These are phyloP conservation scores for Linnemannia hyalina DNA, from an alignment of 192 early-diverging fungal genomes.

Conservation along the genomic window DNA sequence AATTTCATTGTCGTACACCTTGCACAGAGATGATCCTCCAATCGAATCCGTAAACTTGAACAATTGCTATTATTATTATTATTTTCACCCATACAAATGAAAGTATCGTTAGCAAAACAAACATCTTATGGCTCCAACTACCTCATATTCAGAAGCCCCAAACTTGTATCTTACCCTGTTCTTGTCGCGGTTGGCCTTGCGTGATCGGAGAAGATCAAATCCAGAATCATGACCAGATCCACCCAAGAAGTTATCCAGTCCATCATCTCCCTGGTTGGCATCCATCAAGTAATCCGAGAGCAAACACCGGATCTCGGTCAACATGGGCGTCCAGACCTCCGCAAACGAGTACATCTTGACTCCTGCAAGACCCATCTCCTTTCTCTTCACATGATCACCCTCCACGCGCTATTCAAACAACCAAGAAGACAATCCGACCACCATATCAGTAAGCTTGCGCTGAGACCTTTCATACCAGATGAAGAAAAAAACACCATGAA, in stretches of 20 bases:
- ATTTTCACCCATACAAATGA: background rate
- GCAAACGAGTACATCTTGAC: slow-evolving; percentile 61
- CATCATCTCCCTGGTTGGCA: slow-evolving; percentile 31
- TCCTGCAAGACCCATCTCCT: slow-evolving; percentile 30
- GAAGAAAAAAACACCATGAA: background rate
- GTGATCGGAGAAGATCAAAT: slow-evolving; percentile 31
- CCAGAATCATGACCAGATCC: slow-evolving; percentile 20
- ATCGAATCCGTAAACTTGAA: slow-evolving; percentile 57
- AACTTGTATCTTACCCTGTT: slow-evolving; percentile 26
- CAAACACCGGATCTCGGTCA: slow-evolving; percentile 56
- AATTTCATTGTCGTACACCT: slow-evolving; percentile 40
- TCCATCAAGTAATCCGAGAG: slow-evolving; percentile 55
- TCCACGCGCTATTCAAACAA: slow-evolving; percentile 36
- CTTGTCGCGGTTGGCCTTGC: slow-evolving; percentile 40
- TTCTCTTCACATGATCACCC: slow-evolving; percentile 36
- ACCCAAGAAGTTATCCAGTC: slow-evolving; percentile 31
- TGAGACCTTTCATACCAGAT: background rate
- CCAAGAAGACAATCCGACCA: background rate
- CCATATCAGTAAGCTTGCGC: background rate
- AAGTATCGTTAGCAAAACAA: background rate
- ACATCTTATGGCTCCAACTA: no score
- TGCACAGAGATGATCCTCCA: slow-evolving; percentile 38
- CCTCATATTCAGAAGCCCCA: background rate
- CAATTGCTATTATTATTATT: slow-evolving; percentile 27
- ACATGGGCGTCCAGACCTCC: slow-evolving; percentile 63